Evolutionary conservation across 208 protist species (phyloP), one percentile per base, ranked within the genome.

Genomic region (Acanthamoeba castellanii): DNA sequence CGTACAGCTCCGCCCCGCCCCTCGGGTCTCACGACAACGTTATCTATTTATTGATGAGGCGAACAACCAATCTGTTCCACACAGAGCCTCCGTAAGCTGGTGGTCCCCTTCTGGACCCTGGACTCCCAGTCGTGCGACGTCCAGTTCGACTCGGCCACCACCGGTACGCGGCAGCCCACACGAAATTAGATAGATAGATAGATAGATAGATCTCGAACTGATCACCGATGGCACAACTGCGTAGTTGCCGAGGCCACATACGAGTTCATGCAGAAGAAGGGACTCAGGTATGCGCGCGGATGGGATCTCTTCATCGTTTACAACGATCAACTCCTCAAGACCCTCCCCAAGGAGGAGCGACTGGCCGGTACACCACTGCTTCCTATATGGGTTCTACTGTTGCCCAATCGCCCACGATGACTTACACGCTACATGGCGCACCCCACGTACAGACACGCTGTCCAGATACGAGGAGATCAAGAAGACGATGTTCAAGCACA

Each of bases 291-390:
- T 22, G 42, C 88, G 16, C 64, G 64, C 27, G 88, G 88, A 3
- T 93, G 88, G 88, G 61, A 20, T 1, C 55, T 93, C n/a, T 93
- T 78, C 32, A 76, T 93, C n/a, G 37, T 52, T 20, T 76, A 78
- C 47, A 93, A 93, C 32, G 59, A 76, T 76, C 34, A 61, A 14
- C 18, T 76, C 68, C 9, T 47, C n/a, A 76, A 76, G 34, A 25
- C 18, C 68, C 68, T 76, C 11, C 68, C 68, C 34, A 32, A 45
- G 68, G 68, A 76, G 30, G 68, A 76, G 34, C 68, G 68, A 18
- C 32, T 76, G 6, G 68, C 34, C 68, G 68, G 68, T 76, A 42
- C 68, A n/a, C 27, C n/a, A 72, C 66, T 57, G 1, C 16, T 18
- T 57, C 52, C 50, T 5, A 13, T 55, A 55, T 55, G 8, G 50